Base-by-base conservation (phyloP, 2,329 filamentous ascomycete genomes). In the Aspergillus terreus region DNA sequence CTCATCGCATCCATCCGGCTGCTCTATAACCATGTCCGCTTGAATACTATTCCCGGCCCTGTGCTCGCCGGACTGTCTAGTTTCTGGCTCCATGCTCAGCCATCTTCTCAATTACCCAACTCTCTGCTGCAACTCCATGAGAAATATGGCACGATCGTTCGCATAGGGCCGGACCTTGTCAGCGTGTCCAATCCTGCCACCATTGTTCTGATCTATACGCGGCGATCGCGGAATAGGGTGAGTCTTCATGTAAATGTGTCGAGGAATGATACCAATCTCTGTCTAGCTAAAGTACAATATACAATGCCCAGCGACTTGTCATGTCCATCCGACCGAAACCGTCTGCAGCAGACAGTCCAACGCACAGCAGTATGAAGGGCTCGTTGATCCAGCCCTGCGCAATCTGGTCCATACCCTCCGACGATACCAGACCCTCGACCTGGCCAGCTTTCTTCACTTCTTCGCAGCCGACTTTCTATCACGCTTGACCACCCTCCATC, bases 81-180 rank as follows among this genome's bases (percentile, higher is more conserved):
- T 19, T 21, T 52, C 30, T 62, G 60, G 59, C 21, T 40, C 4
- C 47, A 45, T 32, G 40, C 41, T 15, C 52, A 42, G 25, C 42
- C 23, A 5, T 46, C 49, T 1, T 14, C 54, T 12, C 21, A 43
- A 4, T 55, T 56, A 23, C 47, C 43, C 25, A 46, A 38, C 30
- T 36, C n/a, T 7, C 21, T 63, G 30, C 38, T 25, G 6, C 17
- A 44, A 4, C 47, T 59, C 23, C 59, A 62, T 41, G 36, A 30
- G 35, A 40, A 42, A 32, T 57, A 62, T 49, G 59, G 58, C 4
- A 43, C 36, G 23, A 46, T 55, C 14, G 56, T 62, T 27, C 58
- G 56, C 2, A 19, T 60, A 19, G 58, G 58, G 1, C 53, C 58
- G 3, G 44, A 32, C n/a, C 33, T 41, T 12, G 42, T 60, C 33